Evolutionary conservation across 2,329 filamentous ascomycete species (phyloP), one percentile per base, ranked within the genome.

Genomic region (Pseudogymnoascus sp.): DNA sequence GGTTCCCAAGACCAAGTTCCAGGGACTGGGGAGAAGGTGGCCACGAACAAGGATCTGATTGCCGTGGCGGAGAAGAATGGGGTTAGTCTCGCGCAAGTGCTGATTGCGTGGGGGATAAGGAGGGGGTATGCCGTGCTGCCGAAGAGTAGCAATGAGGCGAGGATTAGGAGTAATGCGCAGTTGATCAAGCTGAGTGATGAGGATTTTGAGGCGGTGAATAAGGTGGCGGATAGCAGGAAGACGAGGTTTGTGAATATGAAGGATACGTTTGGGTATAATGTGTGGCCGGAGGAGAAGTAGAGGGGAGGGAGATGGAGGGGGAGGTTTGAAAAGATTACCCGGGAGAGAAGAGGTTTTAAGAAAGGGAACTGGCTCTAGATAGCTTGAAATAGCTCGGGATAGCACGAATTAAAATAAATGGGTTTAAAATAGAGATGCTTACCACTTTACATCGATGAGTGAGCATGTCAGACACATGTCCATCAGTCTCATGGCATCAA

Each of bases 211-310:
- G 77, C 76, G 62, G 78, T 87, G 13, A 77, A 81, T 68, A 74
- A 79, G 66, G 87, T 90, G 7, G 86, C 87, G 0, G 80, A 83
- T 72, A 84, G 85, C 36, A 80, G 87, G 61, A 85, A 89, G 74
- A 83, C 82, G 26, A 83, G 88, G 38, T 91, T 91, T 71, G 88
- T 91, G 65, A 90, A 91, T 78, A 91, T 91, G 88, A 91, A 89
- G 80, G 87, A 90, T 68, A 89, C 86, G 1, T 91, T 91, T 74
- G 88, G 88, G 6, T 89, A 88, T 73, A 80, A 91, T 69, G 82
- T 90, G 60, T 87, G 85, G 85, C 80, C 85, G 0, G 82, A 86
- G 71, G 84, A 87, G 77, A 65, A 61, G 60, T 63, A 38, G 33
- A 19, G 8, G 38, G 38, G n/a, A 40, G 38, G 38, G n/a, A 6